These are phyloP conservation scores for Terana coerulea DNA, from an alignment of 768 basidiomycete species.

Conservation along the genomic window DNA sequence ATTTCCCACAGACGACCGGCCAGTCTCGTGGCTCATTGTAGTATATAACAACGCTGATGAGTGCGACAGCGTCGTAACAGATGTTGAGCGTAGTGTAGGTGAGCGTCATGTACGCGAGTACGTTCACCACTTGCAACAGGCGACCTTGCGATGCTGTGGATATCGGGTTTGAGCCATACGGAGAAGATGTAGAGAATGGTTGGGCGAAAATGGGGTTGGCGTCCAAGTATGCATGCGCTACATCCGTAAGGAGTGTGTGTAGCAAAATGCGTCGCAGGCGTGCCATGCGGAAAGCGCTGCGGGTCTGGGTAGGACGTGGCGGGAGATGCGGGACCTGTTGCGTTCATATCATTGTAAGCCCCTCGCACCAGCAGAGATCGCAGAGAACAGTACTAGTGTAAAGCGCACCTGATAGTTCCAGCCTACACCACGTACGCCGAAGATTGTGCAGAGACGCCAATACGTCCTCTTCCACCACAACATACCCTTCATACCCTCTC, in stretches of 20 bases:
- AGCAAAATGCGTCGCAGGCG: slow-evolving; percentile 4
- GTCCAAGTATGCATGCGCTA: slow-evolving; percentile 8
- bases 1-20: slow-evolving; percentile 16
- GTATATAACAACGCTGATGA: slow-evolving; percentile 8
- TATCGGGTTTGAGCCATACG: background rate
- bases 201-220: slow-evolving; percentile 1
- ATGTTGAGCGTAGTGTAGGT: slow-evolving; percentile 12
- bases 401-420: slow-evolving; percentile 15
- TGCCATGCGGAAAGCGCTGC: slow-evolving; percentile 3
- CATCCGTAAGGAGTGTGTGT: slow-evolving; percentile 4
- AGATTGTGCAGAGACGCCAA: slow-evolving; percentile 7
- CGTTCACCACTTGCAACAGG: slow-evolving; percentile 1
- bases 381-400: too few species aligned
- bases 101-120: slow-evolving; percentile 2
- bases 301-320: slow-evolving; percentile 1
- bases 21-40: slow-evolving; percentile 11
- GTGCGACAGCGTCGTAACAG: slow-evolving; percentile 1
- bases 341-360: background rate
- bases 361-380: too few species aligned
- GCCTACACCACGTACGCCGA: slow-evolving; percentile 14
- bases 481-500: too few species aligned
- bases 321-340: slow-evolving; percentile 14
- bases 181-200: too few species aligned
- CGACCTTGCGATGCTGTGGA: slow-evolving; percentile 7
- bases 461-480: slow-evolving; percentile 3